Evolutionary conservation across 1,139 yeast species (phyloP).

Genomic region (Ashbya aceris): DNA sequence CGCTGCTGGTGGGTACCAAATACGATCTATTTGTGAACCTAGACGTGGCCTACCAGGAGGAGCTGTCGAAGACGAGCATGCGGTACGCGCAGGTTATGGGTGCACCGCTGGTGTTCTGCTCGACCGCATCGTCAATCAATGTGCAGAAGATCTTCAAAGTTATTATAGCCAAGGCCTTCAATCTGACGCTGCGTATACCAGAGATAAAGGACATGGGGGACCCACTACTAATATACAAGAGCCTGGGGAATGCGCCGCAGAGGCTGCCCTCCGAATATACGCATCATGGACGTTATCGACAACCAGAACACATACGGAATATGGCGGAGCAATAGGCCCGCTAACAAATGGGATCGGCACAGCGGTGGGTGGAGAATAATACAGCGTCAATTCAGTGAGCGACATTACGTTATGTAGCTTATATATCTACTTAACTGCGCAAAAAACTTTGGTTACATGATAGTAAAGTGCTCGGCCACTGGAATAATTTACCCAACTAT

Average conservation of each 20-base stretch:
- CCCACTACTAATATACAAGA: constrained; percentile 69
- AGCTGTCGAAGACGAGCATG: constrained; percentile 76
- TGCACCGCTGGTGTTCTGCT: constrained; percentile 82
- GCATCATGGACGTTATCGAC: constrained; percentile 1
- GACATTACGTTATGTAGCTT: too few species aligned
- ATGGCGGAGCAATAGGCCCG: neutral
- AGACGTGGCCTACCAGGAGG: constrained; percentile 74
- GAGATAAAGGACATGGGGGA: constrained; percentile 81
- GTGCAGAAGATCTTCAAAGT: constrained; percentile 92
- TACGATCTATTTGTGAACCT: constrained; percentile 80
- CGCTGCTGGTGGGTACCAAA: constrained; percentile 88
- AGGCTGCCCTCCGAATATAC: constrained; percentile 6
- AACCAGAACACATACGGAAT: constrained; percentile 1
- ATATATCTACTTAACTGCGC: too few species aligned
- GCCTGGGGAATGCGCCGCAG: constrained; percentile 18
- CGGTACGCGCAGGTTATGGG: constrained; percentile 88
- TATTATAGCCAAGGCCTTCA: constrained; percentile 86
- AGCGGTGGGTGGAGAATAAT: too few species aligned
- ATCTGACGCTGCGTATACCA: constrained; percentile 71
- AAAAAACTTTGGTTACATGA: too few species aligned
- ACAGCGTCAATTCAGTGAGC: too few species aligned
- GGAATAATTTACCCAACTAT: too few species aligned
- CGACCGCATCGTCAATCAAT: constrained; percentile 87
- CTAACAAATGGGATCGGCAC: neutral
- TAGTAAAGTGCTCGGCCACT: too few species aligned